phyloP scores from a whole-genome alignment of 257 asterid species.

The Nicotiana undulata region DNA sequence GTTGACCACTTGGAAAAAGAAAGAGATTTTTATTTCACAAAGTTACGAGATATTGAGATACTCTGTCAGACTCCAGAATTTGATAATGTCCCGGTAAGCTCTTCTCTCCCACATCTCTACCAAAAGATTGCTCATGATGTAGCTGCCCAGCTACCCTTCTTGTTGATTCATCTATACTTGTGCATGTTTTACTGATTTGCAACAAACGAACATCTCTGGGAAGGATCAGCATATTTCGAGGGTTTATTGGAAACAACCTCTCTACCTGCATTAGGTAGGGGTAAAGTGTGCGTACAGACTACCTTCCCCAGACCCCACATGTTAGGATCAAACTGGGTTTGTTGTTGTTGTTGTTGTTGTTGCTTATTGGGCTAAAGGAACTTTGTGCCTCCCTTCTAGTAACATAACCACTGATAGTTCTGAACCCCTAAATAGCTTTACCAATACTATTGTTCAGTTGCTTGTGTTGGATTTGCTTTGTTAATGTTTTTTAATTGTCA shows the following conservation, averaged over 20 bases:
- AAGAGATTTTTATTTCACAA: constrained; percentile 86
- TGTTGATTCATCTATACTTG: background rate
- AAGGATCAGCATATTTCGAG: background rate
- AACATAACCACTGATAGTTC: background rate
- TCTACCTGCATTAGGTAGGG: too few species aligned
- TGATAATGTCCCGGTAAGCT: constrained; percentile 52
- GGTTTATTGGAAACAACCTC: too few species aligned
- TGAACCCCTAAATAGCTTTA: background rate
- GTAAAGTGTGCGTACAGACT: too few species aligned
- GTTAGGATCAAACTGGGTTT: too few species aligned
- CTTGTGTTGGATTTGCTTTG: background rate
- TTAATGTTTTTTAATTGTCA: background rate
- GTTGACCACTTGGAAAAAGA: constrained; percentile 80
- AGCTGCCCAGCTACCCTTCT: background rate
- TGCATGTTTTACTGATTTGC: background rate
- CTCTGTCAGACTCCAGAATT: constrained; percentile 67
- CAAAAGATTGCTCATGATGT: background rate
- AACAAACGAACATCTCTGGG: background rate
- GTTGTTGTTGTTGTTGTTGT: too few species aligned
- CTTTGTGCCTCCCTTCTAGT: background rate
- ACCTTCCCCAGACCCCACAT: too few species aligned
- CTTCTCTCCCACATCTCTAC: background rate
- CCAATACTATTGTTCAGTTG: background rate
- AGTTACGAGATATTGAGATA: constrained; percentile 73
- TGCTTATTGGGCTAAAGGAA: background rate